phyloP scores from a whole-genome alignment of 129 eudicot genomes.

The Gnaphalium uliginosum region DNA sequence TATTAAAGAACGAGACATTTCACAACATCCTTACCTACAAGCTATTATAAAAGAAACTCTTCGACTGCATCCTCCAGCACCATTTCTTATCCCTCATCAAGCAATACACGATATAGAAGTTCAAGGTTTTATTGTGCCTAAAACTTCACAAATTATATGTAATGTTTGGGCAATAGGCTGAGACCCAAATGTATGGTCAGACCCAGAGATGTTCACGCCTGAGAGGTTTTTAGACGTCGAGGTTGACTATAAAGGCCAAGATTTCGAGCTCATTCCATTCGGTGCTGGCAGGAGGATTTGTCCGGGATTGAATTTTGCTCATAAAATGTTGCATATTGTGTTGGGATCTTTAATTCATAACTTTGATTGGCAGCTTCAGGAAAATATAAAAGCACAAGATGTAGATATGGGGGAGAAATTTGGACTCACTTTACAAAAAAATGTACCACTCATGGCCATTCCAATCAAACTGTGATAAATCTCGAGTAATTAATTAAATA shows the following conservation, averaged over 20 bases:
- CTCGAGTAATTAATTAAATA: no score
- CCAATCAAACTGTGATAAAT: constrained; percentile 5
- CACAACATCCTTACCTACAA: constrained; percentile 43
- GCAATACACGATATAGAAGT: constrained; percentile 36
- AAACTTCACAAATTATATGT: constrained; percentile 42
- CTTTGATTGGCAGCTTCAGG: constrained; percentile 43
- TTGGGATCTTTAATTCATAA: constrained; percentile 39
- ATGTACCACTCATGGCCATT: constrained; percentile 24
- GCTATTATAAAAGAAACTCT: constrained; percentile 49
- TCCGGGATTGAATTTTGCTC: constrained; percentile 41
- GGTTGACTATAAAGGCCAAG: constrained; percentile 36
- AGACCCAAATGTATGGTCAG: constrained; percentile 39
- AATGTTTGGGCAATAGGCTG: constrained; percentile 54
- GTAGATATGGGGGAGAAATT: constrained; percentile 45
- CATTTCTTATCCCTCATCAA: constrained; percentile 46
- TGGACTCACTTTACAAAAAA: constrained; percentile 34
- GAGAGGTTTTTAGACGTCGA: constrained; percentile 38
- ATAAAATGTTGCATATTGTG: constrained; percentile 42
- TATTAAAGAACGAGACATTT: constrained; percentile 38
- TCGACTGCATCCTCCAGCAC: constrained; percentile 47
- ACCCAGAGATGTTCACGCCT: constrained; percentile 38
- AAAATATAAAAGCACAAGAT: constrained; percentile 16
- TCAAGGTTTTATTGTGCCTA: constrained; percentile 41
- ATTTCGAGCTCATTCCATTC: constrained; percentile 48
- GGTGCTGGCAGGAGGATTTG: constrained; percentile 51